Conservation (phyloP, 495 filamentous ascomycete genomes). For the Tuber aestivum region DNA sequence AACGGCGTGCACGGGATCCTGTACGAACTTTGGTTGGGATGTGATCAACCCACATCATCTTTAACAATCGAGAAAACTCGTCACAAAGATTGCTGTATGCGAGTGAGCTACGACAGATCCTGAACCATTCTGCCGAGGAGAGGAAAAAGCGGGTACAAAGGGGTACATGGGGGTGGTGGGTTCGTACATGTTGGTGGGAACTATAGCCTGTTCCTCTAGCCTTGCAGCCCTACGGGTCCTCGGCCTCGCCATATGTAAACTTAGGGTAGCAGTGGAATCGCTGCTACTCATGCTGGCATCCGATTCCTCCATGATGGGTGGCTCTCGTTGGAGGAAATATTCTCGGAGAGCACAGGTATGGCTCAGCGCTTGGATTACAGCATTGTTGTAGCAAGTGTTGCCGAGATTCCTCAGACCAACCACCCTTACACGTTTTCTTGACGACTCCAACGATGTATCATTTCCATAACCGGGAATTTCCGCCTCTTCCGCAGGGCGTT, state of each 20-base stretch:
- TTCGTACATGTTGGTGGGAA: conserved; percentile 31
- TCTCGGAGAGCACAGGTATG: conserved; percentile 39
- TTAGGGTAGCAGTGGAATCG: conserved; percentile 30
- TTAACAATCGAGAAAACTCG: conserved; percentile 38
- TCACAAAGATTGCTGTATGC: conserved; percentile 35
- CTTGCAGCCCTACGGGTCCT: conserved; percentile 38
- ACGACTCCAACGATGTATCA: conserved; percentile 26
- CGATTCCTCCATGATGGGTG: conserved; percentile 5
- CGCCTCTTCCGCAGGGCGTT: conserved; percentile 16
- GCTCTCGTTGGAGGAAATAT: conserved; percentile 34
- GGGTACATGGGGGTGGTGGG: not conserved
- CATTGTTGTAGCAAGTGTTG: conserved; percentile 42
- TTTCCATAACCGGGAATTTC: conserved; percentile 23
- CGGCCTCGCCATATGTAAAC: conserved; percentile 35
- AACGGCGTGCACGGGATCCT: not conserved
- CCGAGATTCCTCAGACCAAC: conserved; percentile 40
- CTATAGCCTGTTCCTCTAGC: conserved; percentile 34
- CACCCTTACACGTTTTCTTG: conserved; percentile 36
- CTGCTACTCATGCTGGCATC: conserved; percentile 12
- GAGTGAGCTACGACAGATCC: conserved; percentile 11
- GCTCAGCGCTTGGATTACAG: conserved; percentile 39
- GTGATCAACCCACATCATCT: conserved; percentile 38
- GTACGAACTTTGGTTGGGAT: not conserved
- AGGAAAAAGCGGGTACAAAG: conserved; percentile 6
- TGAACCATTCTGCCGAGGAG: not conserved